These are phyloP conservation scores for Phytophthora fragariae DNA, from an alignment of 352 stramenopile species.

Conservation along the genomic window DNA sequence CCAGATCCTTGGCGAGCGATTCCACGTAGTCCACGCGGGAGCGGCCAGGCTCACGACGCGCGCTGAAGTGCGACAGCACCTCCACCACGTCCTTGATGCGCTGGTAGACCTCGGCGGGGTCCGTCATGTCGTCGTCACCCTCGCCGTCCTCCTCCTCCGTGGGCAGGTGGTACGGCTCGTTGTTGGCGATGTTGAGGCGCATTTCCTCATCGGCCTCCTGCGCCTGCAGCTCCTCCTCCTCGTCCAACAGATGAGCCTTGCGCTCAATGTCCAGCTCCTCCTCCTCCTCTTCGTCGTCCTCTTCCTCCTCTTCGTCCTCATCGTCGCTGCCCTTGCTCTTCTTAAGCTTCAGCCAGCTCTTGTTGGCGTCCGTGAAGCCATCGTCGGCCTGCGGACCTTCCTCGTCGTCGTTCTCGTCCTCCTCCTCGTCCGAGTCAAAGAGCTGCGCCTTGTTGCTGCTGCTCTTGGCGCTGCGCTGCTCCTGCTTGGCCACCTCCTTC, in stretches of 20 bases:
- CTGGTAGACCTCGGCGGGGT: conserved; percentile 91
- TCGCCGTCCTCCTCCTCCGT: conserved; percentile 73
- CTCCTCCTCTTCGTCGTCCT: conserved; percentile 58
- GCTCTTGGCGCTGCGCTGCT: conserved; percentile 42
- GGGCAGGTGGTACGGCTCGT: conserved; percentile 83
- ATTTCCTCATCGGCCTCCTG: conserved; percentile 87
- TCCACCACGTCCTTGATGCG: conserved; percentile 95
- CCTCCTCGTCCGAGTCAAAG: conserved; percentile 75
- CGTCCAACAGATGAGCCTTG: conserved; percentile 84
- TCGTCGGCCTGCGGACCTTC: conserved; percentile 64
- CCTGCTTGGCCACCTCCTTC: conserved; percentile 82
- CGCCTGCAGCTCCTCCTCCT: conserved; percentile 73
- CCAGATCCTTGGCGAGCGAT: conserved; percentile 92
- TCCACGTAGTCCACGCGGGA: conserved; percentile 97
- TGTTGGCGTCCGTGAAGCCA: conserved; percentile 87
- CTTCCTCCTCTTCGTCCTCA: conserved; percentile 44
- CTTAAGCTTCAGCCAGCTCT: conserved; percentile 88
- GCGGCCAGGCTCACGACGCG: conserved; percentile 90
- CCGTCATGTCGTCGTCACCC: conserved; percentile 56
- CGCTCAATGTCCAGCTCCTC: conserved; percentile 89
- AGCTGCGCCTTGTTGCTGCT: conserved; percentile 67
- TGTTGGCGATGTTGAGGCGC: conserved; percentile 88
- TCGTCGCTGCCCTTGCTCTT: conserved; percentile 53
- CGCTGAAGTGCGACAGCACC: conserved; percentile 96
- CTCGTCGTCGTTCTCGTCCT: conserved; percentile 44